Conservation (phyloP, 305 asterid genomes). For the Fraxinus nigra region DNA sequence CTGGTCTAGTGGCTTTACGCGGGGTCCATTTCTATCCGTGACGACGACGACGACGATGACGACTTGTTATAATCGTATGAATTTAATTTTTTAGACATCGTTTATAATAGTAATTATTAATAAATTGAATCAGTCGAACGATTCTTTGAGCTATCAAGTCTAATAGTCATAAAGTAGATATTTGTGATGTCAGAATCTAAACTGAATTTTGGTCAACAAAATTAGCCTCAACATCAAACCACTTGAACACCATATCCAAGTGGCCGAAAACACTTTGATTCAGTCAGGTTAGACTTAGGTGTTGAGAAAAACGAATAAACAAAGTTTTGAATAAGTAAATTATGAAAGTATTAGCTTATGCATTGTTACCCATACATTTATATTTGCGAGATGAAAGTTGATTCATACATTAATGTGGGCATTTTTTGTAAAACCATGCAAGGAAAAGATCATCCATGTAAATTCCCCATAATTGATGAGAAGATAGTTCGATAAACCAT, state of each 20-base stretch:
- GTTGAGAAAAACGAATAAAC: not conserved
- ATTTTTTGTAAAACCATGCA: not conserved
- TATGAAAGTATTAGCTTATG: not conserved
- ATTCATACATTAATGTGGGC: not conserved
- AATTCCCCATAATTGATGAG: not conserved
- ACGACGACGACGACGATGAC: no score
- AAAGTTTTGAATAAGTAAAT: not conserved
- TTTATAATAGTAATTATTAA: no score
- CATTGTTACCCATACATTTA: not conserved
- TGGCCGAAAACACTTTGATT: no score
- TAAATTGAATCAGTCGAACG: no score
- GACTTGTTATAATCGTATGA: no score
- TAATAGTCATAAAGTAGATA: not conserved
- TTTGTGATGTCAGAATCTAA: not conserved
- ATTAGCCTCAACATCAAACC: not conserved
- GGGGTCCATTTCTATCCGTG: constrained; percentile 3
- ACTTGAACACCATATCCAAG: no score
- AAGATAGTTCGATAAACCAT: not conserved
- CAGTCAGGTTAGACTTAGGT: not conserved
- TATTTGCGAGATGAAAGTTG: not conserved
- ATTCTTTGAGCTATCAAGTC: not conserved
- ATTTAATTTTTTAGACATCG: no score
- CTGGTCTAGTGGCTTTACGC: constrained; percentile 30
- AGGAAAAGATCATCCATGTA: not conserved
- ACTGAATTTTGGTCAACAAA: not conserved